Evolutionary conservation across 106 monocot genomes (phyloP).

Genomic region (Acorus calamus): DNA sequence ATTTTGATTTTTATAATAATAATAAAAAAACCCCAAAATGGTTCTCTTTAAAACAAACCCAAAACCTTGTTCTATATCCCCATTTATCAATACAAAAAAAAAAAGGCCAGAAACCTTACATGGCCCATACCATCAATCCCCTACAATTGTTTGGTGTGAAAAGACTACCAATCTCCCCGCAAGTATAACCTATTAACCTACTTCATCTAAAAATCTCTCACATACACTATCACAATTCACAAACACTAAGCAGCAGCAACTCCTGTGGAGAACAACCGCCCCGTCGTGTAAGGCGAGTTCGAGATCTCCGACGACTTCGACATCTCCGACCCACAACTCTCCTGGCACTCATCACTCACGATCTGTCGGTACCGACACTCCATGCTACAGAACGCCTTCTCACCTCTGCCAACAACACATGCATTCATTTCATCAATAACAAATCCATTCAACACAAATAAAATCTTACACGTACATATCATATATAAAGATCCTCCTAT

Average conservation of each 20-base stretch:
- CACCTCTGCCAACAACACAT: constrained; percentile 30
- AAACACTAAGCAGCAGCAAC: constrained; percentile 19
- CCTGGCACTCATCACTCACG: constrained; percentile 35
- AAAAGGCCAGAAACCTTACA: no score
- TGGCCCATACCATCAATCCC: no score
- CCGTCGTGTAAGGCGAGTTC: constrained; percentile 18
- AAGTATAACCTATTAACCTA: no score
- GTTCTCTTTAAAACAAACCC: no score
- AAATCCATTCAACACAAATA: neutral
- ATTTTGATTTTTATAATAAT: no score
- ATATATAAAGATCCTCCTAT: neutral
- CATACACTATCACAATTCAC: no score
- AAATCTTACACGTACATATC: neutral
- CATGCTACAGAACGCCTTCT: constrained; percentile 58
- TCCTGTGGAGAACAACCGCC: constrained; percentile 31
- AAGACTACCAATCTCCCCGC: no score
- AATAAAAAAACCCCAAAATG: no score
- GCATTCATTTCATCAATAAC: neutral
- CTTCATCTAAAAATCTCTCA: no score
- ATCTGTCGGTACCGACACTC: constrained; percentile 58
- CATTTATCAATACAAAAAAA: no score
- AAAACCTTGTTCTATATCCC: no score
- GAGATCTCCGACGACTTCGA: constrained; percentile 12
- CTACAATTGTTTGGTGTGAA: no score
- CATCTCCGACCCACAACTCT: constrained; percentile 22